These are phyloP conservation scores for Fusarium subglutinans DNA, from an alignment of 2,329 filamentous ascomycete genomes.

Conservation along the genomic window DNA sequence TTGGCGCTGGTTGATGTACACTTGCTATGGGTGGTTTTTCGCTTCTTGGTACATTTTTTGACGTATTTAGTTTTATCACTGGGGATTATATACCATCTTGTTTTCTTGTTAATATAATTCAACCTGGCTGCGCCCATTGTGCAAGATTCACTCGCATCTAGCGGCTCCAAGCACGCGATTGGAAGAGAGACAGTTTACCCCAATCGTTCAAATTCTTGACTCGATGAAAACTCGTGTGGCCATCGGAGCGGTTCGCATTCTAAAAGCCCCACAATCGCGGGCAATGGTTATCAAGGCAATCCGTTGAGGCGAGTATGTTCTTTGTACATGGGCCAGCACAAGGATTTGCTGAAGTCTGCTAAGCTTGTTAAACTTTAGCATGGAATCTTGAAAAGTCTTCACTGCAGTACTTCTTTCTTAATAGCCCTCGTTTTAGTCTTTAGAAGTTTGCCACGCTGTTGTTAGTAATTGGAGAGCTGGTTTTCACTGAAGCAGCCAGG, in stretches of 20 bases:
- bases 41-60: constrained; percentile 27
- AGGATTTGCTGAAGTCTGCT: neutral
- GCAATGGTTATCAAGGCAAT: neutral
- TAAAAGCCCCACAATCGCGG: neutral
- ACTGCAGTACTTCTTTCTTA: neutral
- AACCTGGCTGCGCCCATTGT: neutral
- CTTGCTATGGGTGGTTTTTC: constrained; percentile 4
- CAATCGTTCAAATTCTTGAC: neutral
- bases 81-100: constrained; percentile 25
- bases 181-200: neutral
- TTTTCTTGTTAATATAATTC: constrained; percentile 3
- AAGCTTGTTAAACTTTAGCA: neutral
- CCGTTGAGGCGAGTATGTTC: neutral
- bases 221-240: neutral
- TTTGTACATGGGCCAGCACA: neutral
- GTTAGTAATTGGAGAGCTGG: neutral
- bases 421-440: too few relatives aligned
- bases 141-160: neutral
- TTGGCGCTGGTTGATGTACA: neutral
- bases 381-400: neutral
- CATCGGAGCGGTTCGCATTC: neutral
- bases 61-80: constrained; percentile 25
- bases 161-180: neutral
- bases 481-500: neutral
- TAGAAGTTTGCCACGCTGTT: neutral